Conservation (phyloP, 2,329 filamentous ascomycete species). For the Harringtonia lauricola region DNA sequence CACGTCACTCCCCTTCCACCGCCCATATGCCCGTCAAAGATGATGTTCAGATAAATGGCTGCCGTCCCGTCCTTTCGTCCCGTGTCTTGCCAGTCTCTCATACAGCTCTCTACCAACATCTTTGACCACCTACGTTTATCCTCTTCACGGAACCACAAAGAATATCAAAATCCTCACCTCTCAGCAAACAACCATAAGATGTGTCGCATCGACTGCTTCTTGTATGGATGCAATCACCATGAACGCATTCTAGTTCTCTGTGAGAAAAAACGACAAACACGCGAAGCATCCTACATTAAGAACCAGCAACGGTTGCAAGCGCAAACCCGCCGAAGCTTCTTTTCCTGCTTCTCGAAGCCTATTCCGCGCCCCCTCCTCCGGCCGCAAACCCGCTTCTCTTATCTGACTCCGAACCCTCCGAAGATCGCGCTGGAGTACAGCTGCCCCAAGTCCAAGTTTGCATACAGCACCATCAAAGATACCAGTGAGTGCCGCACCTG, state of each 20-base stretch:
- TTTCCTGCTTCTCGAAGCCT: neutral
- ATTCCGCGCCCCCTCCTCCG: neutral
- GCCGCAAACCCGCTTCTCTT: slow-evolving; percentile 1
- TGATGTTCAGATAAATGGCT: too few species aligned
- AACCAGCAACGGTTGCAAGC: neutral
- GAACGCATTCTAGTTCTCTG: slow-evolving; percentile 1
- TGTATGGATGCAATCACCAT: too few species aligned
- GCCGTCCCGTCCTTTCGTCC: too few species aligned
- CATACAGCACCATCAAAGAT: neutral
- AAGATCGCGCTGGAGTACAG: neutral
- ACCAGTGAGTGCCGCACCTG: neutral
- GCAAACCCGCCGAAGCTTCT: neutral
- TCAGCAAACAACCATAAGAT: too few species aligned
- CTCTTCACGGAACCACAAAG: too few species aligned
- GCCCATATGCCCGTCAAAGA: too few species aligned
- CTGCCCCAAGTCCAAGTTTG: slow-evolving; percentile 1
- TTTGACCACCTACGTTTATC: too few species aligned
- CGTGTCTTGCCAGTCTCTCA: too few species aligned
- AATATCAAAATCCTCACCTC: too few species aligned
- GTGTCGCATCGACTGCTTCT: too few species aligned
- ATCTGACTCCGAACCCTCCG: neutral
- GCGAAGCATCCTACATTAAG: neutral
- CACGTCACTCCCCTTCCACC: too few species aligned
- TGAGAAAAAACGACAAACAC: neutral
- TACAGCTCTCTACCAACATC: too few species aligned